These are phyloP conservation scores for Lachancea thermotolerans DNA, from an alignment of 805 yeast species.

Conservation along the genomic window DNA sequence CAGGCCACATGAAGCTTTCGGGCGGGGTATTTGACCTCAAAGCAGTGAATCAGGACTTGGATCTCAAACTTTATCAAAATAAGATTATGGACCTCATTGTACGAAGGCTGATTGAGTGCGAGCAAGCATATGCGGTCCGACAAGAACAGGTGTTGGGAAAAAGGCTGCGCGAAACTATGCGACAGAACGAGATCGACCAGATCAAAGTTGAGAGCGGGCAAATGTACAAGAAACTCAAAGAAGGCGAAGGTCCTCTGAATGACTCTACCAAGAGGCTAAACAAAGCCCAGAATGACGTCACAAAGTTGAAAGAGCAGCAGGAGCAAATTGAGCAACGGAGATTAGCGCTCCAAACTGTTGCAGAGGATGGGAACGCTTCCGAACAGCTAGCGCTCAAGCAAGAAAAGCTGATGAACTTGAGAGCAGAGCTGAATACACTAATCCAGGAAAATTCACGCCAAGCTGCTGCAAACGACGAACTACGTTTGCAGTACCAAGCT, in stretches of 20 bases:
- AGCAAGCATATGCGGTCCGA: conserved; percentile 19
- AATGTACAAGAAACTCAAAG: conserved; percentile 32
- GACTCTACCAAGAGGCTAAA: conserved; percentile 24
- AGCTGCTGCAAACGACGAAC: conserved; percentile 23
- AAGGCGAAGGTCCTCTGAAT: conserved; percentile 15
- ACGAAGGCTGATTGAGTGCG: conserved; percentile 28
- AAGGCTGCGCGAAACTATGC: conserved; percentile 34
- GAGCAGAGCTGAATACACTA: conserved; percentile 35
- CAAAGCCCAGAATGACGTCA: conserved; percentile 17
- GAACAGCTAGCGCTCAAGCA: conserved; percentile 10
- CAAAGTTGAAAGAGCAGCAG: conserved; percentile 11
- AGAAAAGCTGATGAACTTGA: conserved; percentile 15
- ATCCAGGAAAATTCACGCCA: conserved; percentile 44
- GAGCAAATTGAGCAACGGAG: conserved; percentile 9
- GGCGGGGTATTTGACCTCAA: conserved; percentile 13
- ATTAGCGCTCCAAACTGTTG: conserved; percentile 9
- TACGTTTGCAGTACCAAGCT: conserved; percentile 40
- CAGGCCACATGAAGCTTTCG: conserved; percentile 15
- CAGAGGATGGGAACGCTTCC: conserved; percentile 5
- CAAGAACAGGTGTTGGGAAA: conserved; percentile 19
- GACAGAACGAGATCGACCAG: conserved; percentile 37
- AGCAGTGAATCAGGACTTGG: conserved; percentile 13
- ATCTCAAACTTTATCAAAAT: conserved; percentile 32
- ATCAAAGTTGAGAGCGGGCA: conserved; percentile 37
- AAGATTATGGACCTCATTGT: conserved; percentile 34